Evolutionary conservation across 176 grass and related monocot genomes (phyloP), one percentile per base, ranked within the genome.

Genomic region (Musa itinerans): DNA sequence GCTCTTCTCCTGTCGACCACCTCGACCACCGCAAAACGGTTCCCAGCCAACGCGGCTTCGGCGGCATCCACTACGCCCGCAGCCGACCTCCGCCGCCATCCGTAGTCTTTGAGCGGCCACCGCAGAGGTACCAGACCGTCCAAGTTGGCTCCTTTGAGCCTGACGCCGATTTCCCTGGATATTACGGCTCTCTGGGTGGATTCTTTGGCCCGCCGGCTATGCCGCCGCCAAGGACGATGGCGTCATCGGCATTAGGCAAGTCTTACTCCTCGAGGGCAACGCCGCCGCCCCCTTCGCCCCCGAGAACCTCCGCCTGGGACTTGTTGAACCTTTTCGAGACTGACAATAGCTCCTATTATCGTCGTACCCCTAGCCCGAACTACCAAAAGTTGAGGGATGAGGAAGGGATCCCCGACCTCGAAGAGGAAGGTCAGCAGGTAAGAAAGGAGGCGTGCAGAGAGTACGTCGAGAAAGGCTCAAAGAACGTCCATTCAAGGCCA

Each of bases 381-480:
- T 98, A 90, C n/a, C 77, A 63, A 29, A 90, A 98, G 84, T 86
- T 93, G 84, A 81, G 95, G 81, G 90, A 94, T 67, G 90, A 91
- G 87, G 95, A 98, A 83, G 95, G 95, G 13, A 94, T 98, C 74
- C 95, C 95, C 4, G 95, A 94, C 9, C 85, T 98, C 9, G 95
- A 99, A 67, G 88, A 85, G 14, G 90, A 84, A 55, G 82, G 85
- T 10, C 80, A 83, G n/a, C 68, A 86, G n/a, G 19, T 6, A 6
- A 43, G 34, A 27, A 27, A 66, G 52, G 52, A 83, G 25, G 81
- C 73, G 3, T 50, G 87, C 11, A 88, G 89, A 27, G 86, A 89
- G 52, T 74, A 85, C 52, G 54, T 63, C 13, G 63, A 83, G 2
- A 52, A 76, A 75, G 54, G 17, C 80, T 71, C 65, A 78, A 62